Base-by-base conservation (phyloP, 2,329 filamentous ascomycete species). In the Geosmithia flava region DNA sequence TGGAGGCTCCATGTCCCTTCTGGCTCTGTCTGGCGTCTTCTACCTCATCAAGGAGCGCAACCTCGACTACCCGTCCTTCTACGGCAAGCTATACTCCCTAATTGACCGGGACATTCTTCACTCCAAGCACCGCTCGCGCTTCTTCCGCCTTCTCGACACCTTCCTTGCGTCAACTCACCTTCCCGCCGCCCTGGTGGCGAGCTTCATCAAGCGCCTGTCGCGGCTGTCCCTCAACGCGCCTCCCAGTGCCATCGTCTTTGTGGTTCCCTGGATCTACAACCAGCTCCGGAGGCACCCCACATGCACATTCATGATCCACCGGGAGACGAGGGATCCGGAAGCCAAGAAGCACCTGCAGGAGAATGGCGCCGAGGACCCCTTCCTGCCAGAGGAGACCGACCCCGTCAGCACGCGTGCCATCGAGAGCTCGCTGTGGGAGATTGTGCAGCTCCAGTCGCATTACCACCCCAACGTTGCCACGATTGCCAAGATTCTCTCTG, bases 391-490 rank as follows among this genome's bases (percentile, higher is more conserved):
- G 5, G 87, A 96, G 64, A 58, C 70, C 27, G 87, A 98, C 53
- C 94, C 93, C 0, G 87, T 89, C 75, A 74, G 84, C 62, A 96
- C 90, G 1, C 67, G 75, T 40, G 93, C 94, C 17, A 87, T 98
- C 50, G 89, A 97, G 50, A 95, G 88, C 64, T 89, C 85, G 62
- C 68, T 98, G 7, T 98, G 93, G 94, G 93, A 98, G 63, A 75
- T 98, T 47, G 85, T 94, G 51, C 89, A 88, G 50, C 70, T 97
- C 49, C 88, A 94, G 63, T 83, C 81, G 1, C 94, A 98, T 64
- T 97, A 95, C 65, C 93, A 98, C 61, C 93, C 94, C 15, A 98
- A 97, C 56, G 88, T 98, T 20, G 90, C 91, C 1, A 93, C 90
- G 2, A 81, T 98, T 55, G 85, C 89, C 43, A 93, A 89, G 65